phyloP scores from a whole-genome alignment of 306 rosid species.

The Elaeagnus macrophylla region DNA sequence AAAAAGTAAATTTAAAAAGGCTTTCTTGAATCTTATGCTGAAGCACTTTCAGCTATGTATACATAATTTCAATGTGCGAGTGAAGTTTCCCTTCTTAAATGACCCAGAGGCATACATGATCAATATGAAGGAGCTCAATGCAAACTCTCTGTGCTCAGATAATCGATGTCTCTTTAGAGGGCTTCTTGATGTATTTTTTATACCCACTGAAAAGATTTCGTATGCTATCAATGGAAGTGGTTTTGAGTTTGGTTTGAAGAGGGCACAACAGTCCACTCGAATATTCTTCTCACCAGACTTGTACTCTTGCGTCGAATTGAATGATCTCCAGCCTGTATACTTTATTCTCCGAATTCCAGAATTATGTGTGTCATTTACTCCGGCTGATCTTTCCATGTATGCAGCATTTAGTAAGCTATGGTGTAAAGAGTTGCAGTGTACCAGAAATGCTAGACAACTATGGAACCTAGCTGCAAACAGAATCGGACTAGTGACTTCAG shows the following conservation, averaged over 20 bases:
- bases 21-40: slow-evolving; percentile 45
- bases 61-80: slow-evolving; percentile 26
- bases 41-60: slow-evolving; percentile 56
- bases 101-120: slow-evolving; percentile 30
- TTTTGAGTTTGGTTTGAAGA: slow-evolving; percentile 41
- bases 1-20: slow-evolving; percentile 33
- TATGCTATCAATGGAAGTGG: slow-evolving; percentile 36
- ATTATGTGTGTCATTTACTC: slow-evolving; percentile 41
- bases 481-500: slow-evolving; percentile 32
- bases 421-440: slow-evolving; percentile 29
- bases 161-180: slow-evolving; percentile 42
- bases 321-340: slow-evolving; percentile 44
- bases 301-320: slow-evolving; percentile 33
- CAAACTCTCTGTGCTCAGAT: slow-evolving; percentile 35
- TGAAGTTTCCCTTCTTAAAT: slow-evolving; percentile 48
- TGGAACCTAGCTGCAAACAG: slow-evolving; percentile 78
- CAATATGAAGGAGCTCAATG: slow-evolving; percentile 50
- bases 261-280: slow-evolving; percentile 19
- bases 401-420: slow-evolving; percentile 36
- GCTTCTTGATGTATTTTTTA: slow-evolving; percentile 41
- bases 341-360: slow-evolving; percentile 53
- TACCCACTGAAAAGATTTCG: slow-evolving; percentile 37
- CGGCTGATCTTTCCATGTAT: slow-evolving; percentile 44
- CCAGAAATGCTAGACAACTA: slow-evolving; percentile 66
- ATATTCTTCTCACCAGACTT: slow-evolving; percentile 39